phyloP scores from a whole-genome alignment of 2,329 filamentous ascomycete genomes.

The Sarocladiaceae sp. region DNA sequence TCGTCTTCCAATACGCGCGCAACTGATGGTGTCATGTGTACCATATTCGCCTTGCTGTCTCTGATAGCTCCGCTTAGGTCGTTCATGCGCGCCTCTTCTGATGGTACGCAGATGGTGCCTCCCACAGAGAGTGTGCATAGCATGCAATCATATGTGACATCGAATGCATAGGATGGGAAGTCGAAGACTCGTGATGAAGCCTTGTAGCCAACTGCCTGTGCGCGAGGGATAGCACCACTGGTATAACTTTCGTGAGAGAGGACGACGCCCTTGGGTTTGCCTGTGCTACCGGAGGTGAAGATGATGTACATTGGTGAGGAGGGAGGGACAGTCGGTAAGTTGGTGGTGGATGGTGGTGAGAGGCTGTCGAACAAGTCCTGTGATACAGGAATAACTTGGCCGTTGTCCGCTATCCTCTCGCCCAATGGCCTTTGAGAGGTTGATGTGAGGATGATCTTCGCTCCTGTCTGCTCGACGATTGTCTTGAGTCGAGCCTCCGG shows the following conservation, averaged over 20 bases:
- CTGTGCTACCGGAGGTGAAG: slow-evolving; percentile 63
- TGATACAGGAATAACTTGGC: slow-evolving; percentile 29
- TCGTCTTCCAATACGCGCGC: slow-evolving; percentile 41
- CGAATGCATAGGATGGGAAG: slow-evolving; percentile 50
- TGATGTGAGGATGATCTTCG: slow-evolving; percentile 36
- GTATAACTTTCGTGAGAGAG: slow-evolving; percentile 43
- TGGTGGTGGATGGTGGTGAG: neutral
- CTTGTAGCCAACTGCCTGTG: slow-evolving; percentile 36
- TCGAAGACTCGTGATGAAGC: slow-evolving; percentile 39
- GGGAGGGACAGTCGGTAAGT: slow-evolving; percentile 35
- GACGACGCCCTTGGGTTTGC: slow-evolving; percentile 59
- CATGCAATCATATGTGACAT: slow-evolving; percentile 52
- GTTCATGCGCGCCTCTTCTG: slow-evolving; percentile 49
- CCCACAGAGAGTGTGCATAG: slow-evolving; percentile 47
- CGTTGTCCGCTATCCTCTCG: slow-evolving; percentile 28
- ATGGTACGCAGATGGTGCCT: slow-evolving; percentile 49
- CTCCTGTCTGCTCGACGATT: slow-evolving; percentile 39
- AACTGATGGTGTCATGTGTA: slow-evolving; percentile 47
- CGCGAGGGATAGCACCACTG: slow-evolving; percentile 39
- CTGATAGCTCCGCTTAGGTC: slow-evolving; percentile 42
- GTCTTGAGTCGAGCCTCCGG: slow-evolving; percentile 39
- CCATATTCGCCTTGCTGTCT: slow-evolving; percentile 41
- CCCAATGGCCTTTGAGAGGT: slow-evolving; percentile 33
- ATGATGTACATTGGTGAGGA: slow-evolving; percentile 49
- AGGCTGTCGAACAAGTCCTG: slow-evolving; percentile 20